Conservation (phyloP, 805 yeast genomes). For the Zygosaccharomyces pseudorouxii region DNA sequence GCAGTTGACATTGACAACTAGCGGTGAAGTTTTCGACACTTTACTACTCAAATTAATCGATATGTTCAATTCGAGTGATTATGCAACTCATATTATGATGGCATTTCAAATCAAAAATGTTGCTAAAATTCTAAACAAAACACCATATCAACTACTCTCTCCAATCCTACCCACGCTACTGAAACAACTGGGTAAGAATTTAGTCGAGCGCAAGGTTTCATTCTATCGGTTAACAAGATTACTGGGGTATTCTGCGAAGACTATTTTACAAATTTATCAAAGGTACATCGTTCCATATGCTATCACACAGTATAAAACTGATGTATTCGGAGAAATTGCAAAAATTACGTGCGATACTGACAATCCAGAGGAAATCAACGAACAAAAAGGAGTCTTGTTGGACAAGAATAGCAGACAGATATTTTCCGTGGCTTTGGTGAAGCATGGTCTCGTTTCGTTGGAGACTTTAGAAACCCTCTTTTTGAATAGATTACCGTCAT, state of each 20-base stretch:
- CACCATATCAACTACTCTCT: constrained; percentile 75
- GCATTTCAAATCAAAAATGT: constrained; percentile 60
- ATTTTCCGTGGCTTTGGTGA: constrained; percentile 34
- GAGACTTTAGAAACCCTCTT: constrained; percentile 32
- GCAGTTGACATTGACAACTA: constrained; percentile 55
- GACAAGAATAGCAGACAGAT: constrained; percentile 33
- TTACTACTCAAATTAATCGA: constrained; percentile 62
- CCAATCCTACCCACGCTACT: constrained; percentile 76
- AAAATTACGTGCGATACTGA: constrained; percentile 29
- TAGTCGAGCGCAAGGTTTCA: constrained; percentile 47
- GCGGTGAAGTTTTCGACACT: constrained; percentile 65
- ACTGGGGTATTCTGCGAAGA: constrained; percentile 55
- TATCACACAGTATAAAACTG: constrained; percentile 59
- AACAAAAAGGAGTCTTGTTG: constrained; percentile 22
- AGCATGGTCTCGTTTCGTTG: constrained; percentile 30
- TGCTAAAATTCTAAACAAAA: constrained; percentile 50
- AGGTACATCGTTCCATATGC: constrained; percentile 74
- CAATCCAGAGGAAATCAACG: constrained; percentile 15
- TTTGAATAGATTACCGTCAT: constrained; percentile 28
- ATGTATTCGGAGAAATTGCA: constrained; percentile 43
- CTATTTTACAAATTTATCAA: constrained; percentile 64
- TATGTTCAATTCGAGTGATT: constrained; percentile 58
- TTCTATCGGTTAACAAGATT: constrained; percentile 59
- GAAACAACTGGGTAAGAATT: constrained; percentile 52
- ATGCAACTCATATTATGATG: constrained; percentile 56